Evolutionary conservation across 495 filamentous ascomycete species (phyloP).

Genomic region (Trichoderma asperelloides): DNA sequence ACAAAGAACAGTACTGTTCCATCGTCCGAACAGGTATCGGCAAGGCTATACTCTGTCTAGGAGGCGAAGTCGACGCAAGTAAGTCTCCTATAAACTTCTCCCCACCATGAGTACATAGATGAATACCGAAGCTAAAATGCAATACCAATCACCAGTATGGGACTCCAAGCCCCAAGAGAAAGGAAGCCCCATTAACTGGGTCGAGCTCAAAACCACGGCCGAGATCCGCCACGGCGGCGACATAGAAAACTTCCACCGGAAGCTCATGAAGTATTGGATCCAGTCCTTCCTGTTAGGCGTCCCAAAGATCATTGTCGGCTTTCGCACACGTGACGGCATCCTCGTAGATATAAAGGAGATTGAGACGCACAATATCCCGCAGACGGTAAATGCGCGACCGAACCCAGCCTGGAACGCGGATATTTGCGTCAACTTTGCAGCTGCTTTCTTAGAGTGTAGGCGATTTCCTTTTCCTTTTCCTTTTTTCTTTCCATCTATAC

Average conservation of each 20-base stretch:
- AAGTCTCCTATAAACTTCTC: slow-evolving; percentile 22
- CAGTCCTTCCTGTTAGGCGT: slow-evolving; percentile 93
- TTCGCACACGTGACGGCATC: slow-evolving; percentile 65
- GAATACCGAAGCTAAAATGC: neutral
- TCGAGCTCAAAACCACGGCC: slow-evolving; percentile 89
- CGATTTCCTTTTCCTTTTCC: neutral
- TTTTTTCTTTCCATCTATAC: neutral
- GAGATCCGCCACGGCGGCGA: slow-evolving; percentile 56
- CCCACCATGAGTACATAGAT: neutral
- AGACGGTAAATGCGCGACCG: slow-evolving; percentile 55
- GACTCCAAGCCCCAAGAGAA: slow-evolving; percentile 61
- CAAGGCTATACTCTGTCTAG: slow-evolving; percentile 59
- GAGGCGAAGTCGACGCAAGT: slow-evolving; percentile 93
- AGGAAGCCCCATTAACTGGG: slow-evolving; percentile 70
- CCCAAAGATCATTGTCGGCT: slow-evolving; percentile 84
- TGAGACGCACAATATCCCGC: slow-evolving; percentile 67
- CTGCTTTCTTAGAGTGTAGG: slow-evolving; percentile 65
- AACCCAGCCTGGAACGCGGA: slow-evolving; percentile 76
- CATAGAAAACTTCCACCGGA: slow-evolving; percentile 69
- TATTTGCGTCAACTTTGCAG: slow-evolving; percentile 81
- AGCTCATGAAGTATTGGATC: slow-evolving; percentile 90
- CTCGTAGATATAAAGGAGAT: slow-evolving; percentile 64
- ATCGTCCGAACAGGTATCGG: slow-evolving; percentile 83
- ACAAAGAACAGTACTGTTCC: slow-evolving; percentile 89
- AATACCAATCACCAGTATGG: slow-evolving; percentile 50